Percentiles rank a stretch among this genome's conserved stretches.
Conservation (phyloP, 2,329 filamentous ascomycete genomes). For the Hirsutella rhossiliensis region DNA sequence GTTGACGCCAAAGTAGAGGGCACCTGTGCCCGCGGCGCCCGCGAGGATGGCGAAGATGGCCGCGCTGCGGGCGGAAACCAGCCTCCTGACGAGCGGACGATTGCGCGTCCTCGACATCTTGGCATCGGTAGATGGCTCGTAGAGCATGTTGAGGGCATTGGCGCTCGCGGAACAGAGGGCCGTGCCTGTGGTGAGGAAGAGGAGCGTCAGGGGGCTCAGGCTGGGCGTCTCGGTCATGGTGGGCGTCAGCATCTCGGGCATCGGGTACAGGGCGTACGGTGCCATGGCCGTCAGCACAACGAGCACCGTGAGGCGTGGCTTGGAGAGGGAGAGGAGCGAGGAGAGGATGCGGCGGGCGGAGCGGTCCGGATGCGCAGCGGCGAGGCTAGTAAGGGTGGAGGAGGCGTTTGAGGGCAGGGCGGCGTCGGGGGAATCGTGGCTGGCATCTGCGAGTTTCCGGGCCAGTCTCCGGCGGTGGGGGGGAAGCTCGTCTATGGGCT, state of each 20-base stretch:
- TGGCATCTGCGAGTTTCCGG: conserved; percentile 10
- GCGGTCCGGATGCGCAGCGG: conserved; percentile 33
- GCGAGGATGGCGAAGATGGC: conserved; percentile 67
- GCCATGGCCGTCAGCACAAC: conserved; percentile 85
- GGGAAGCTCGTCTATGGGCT: conserved; percentile 12
- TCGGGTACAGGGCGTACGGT: conserved; percentile 85
- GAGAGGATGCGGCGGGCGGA: conserved; percentile 57
- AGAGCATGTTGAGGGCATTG: conserved; percentile 94
- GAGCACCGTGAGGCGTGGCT: conserved; percentile 83
- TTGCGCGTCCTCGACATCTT: conserved; percentile 92
- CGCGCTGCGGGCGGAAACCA: conserved; percentile 62
- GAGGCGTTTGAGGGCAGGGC: conserved; percentile 39
- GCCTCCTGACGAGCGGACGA: conserved; percentile 70
- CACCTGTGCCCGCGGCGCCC: conserved; percentile 54
- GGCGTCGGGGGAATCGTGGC: conserved; percentile 8
- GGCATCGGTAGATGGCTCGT: conserved; percentile 81
- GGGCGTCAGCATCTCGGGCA: conserved; percentile 71
- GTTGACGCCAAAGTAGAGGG: conserved; percentile 83
- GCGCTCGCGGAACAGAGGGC: conserved; percentile 81
- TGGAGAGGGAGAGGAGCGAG: conserved; percentile 82
- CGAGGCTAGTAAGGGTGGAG: conserved; percentile 39
- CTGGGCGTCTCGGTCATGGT: conserved; percentile 58
- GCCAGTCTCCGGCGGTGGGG: conserved; percentile 20
- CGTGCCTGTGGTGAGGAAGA: conserved; percentile 85
- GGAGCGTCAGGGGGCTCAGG: conserved; percentile 77